Evolutionary conservation across 2,329 filamentous ascomycete genomes (phyloP).

Genomic region (Monosporascus sp.): DNA sequence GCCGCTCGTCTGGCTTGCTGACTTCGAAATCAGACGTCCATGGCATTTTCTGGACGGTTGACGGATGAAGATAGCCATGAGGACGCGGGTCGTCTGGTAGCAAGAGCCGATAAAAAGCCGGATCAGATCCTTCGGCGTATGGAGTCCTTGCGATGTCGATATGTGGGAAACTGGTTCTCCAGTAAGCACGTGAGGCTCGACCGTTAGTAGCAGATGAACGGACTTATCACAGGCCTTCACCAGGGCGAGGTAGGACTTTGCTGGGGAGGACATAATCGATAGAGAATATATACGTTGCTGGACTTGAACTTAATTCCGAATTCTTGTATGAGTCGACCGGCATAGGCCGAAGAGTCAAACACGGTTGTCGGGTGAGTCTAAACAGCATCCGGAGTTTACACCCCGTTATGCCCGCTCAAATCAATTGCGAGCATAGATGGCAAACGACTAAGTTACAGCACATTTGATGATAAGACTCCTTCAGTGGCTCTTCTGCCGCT

Average conservation of each 20-base stretch:
- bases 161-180: conserved; percentile 37
- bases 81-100: conserved; percentile 39
- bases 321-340: too few relatives aligned
- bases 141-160: conserved; percentile 29
- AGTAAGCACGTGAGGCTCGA: conserved; percentile 8
- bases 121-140: conserved; percentile 4
- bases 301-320: neutral
- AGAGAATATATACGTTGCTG: neutral
- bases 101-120: conserved; percentile 38
- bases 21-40: conserved; percentile 32
- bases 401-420: too few relatives aligned
- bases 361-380: too few relatives aligned
- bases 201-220: conserved; percentile 6
- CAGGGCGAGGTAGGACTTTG: conserved; percentile 30
- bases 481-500: too few relatives aligned
- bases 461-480: too few relatives aligned
- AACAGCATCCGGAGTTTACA: too few relatives aligned
- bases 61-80: conserved; percentile 44
- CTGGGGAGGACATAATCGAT: conserved; percentile 6
- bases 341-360: too few relatives aligned
- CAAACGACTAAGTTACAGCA: too few relatives aligned
- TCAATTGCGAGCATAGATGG: too few relatives aligned
- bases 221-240: conserved; percentile 40
- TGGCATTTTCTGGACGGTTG: conserved; percentile 39
- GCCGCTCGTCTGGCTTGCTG: conserved; percentile 18